Evolutionary conservation across 306 rosid genomes (phyloP), one percentile per base, ranked within the genome.

Genomic region (Cicer yamashitae): DNA sequence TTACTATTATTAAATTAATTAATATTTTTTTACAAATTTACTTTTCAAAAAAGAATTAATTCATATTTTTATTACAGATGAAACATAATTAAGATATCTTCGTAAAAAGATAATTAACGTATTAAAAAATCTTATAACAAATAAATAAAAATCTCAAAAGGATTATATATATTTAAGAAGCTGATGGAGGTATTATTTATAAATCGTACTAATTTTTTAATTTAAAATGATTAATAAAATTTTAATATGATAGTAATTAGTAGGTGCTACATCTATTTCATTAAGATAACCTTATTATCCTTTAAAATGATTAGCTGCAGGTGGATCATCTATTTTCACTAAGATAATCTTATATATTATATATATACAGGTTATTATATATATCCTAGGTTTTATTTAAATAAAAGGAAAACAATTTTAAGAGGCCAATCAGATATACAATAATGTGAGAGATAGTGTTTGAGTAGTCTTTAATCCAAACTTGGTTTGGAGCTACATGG

Each of bases 251-350:
- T 58, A 25, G 30, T 25, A 58, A 57, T 22, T 25, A 25, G 64
- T 58, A 58, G 64, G 64, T 58, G 14, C 0, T 22, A 58, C 40
- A 58, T 58, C 63, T 58, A 58, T 58, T 58, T 58, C 64, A 58
- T 58, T 22, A 25, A 22, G 12, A 53, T 7, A 53, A 17, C 22
- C 4, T 53, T 7, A 53, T 53, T 53, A 18, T 53, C 52, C 52
- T n/a, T 15, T 0, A 15, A 53, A 15, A 22, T 5, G 15, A 58
- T 10, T 58, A 22, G 64, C 11, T n/a, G 40, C 11, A 51, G 40
- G 64, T 58, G 64, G 5, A 10, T 6, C 64, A 58, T 58, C 15
- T 10, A 58, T 5, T 58, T 58, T 58, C 38, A 11, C 25, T n/a
- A 58, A 58, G 64, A 57, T 57, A 10, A 20, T 56, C 62, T 20